Percentiles rank a stretch among this genome's conserved stretches.
These are phyloP conservation scores for Glycyrrhiza uralensis DNA, from an alignment of 306 rosid species.

Conservation along the genomic window DNA sequence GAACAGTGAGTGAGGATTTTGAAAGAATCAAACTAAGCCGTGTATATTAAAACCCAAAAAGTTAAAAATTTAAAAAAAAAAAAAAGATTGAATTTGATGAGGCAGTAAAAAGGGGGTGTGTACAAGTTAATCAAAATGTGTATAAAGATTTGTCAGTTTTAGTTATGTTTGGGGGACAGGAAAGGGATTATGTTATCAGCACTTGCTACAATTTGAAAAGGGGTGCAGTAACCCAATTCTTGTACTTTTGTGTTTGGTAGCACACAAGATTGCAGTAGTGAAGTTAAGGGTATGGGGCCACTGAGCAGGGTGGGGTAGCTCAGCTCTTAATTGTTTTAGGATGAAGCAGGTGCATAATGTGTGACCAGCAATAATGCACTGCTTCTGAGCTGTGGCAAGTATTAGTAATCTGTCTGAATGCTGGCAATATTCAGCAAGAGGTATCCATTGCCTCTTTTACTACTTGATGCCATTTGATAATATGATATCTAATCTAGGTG, in stretches of 20 bases:
- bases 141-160: slow-evolving; percentile 33
- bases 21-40: not conserved
- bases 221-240: slow-evolving; percentile 22
- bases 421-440: slow-evolving; percentile 3
- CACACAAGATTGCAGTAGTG: slow-evolving; percentile 22
- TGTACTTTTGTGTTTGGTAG: slow-evolving; percentile 37
- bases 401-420: slow-evolving; percentile 30
- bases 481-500: too few species aligned
- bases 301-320: slow-evolving; percentile 30
- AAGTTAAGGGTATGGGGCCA: slow-evolving; percentile 39
- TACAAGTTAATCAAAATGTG: slow-evolving; percentile 35
- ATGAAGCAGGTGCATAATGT: slow-evolving; percentile 38
- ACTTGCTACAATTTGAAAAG: slow-evolving; percentile 21
- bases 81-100: not conserved
- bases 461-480: slow-evolving; percentile 1
- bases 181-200: slow-evolving; percentile 20
- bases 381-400: slow-evolving; percentile 33
- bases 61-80: not conserved
- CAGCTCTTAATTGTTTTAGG: slow-evolving; percentile 23
- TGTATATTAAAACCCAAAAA: not conserved
- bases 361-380: slow-evolving; percentile 53
- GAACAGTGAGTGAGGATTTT: slow-evolving; percentile 52
- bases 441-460: slow-evolving; percentile 31
- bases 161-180: slow-evolving; percentile 17
- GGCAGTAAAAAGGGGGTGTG: not conserved